Evolutionary conservation across 345 rosid species (phyloP).

Genomic region (Linum lewisii): DNA sequence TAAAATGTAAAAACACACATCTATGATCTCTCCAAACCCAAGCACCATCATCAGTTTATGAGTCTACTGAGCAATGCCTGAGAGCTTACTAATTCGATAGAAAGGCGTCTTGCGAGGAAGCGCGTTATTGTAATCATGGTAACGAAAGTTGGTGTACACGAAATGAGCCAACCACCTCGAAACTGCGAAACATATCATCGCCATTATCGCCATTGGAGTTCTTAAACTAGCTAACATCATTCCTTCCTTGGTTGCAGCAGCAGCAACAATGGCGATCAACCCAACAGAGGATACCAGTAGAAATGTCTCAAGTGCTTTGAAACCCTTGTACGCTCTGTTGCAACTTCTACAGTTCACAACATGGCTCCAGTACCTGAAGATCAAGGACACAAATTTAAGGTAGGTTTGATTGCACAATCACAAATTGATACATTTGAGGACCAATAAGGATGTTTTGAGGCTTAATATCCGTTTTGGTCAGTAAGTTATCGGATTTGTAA

Average conservation of each 20-base stretch:
- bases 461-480: too few species aligned
- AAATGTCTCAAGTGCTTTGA: background rate
- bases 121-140: conserved; percentile 5
- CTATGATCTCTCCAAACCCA: too few species aligned
- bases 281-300: background rate
- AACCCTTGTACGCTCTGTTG: background rate
- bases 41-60: too few species aligned
- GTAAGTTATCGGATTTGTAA: too few species aligned
- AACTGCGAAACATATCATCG: background rate
- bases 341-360: conserved; percentile 8
- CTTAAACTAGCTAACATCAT: background rate
- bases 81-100: background rate
- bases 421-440: too few species aligned
- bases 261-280: background rate
- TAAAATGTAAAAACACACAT: too few species aligned
- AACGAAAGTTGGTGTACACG: conserved; percentile 2
- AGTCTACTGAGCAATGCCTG: background rate
- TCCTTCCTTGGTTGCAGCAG: background rate
- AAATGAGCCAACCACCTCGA: conserved; percentile 8
- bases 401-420: too few species aligned
- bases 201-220: background rate
- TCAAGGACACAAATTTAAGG: background rate
- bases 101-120: background rate
- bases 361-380: conserved; percentile 2
- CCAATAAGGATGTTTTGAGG: too few species aligned